Percentiles rank a stretch among this genome's conserved stretches.
Evolutionary conservation across 164 flowering plant species (phyloP).

Genomic region (Dillenia suffruticosa): DNA sequence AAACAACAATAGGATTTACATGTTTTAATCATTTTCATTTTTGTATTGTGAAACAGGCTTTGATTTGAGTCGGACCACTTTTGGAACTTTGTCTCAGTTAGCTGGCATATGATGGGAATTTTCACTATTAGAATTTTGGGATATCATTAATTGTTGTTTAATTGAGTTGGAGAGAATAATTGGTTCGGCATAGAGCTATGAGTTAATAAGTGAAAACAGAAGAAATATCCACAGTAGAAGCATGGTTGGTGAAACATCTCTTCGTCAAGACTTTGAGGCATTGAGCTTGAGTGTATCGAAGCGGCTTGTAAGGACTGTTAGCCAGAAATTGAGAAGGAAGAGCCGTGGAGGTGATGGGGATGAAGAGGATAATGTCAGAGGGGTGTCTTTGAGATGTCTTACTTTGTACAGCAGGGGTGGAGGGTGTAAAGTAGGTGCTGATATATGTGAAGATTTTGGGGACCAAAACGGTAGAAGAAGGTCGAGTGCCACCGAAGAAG

Average conservation of each 20-base stretch:
- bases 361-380: conserved; percentile 46
- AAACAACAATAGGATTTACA: too few relatives aligned
- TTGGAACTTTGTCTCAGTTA: too few relatives aligned
- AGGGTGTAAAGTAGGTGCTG: conserved; percentile 93
- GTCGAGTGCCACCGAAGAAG: conserved; percentile 66
- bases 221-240: too few relatives aligned
- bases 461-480: conserved; percentile 55
- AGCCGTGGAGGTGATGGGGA: conserved; percentile 32
- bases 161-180: too few relatives aligned
- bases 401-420: conserved; percentile 71
- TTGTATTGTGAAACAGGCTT: too few relatives aligned
- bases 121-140: too few relatives aligned
- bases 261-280: conserved; percentile 49
- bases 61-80: too few relatives aligned
- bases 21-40: too few relatives aligned
- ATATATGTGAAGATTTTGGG: conserved; percentile 58
- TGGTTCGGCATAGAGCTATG: too few relatives aligned
- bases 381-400: conserved; percentile 64
- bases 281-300: conserved; percentile 59
- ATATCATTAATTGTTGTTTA: too few relatives aligned
- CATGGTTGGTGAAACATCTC: conserved; percentile 33
- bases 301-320: conserved; percentile 64
- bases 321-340: conserved; percentile 64
- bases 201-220: too few relatives aligned
- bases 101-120: too few relatives aligned